Percentiles rank a stretch among this genome's conserved stretches.
Evolutionary conservation across 2,329 filamentous ascomycete genomes (phyloP).

Genomic region (Penicillium sp.): DNA sequence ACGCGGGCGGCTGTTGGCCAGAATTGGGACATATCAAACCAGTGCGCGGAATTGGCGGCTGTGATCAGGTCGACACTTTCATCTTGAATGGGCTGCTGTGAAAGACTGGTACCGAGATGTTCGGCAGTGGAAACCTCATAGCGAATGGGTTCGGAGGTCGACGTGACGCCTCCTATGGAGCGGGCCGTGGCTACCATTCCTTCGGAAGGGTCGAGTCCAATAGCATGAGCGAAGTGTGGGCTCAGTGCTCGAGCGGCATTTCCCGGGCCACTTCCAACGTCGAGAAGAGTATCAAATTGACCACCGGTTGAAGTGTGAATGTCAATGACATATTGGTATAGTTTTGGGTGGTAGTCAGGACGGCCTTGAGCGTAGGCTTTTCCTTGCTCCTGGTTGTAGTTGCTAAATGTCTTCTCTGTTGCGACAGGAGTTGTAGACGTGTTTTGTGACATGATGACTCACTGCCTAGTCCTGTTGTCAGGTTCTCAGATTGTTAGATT

Average conservation of each 20-base stretch:
- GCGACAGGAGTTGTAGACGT: constrained; percentile 2
- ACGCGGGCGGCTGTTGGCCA: constrained; percentile 49
- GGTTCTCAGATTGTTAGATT: not conserved
- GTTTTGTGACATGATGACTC: not conserved
- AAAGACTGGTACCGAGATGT: constrained; percentile 37
- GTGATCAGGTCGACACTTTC: constrained; percentile 52
- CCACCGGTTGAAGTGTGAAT: constrained; percentile 52
- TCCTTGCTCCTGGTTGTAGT: constrained; percentile 20
- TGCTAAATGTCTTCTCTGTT: constrained; percentile 21
- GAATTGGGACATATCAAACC: constrained; percentile 58
- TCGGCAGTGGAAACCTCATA: constrained; percentile 51
- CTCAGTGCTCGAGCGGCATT: constrained; percentile 49
- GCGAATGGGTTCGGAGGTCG: constrained; percentile 35
- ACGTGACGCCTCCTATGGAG: constrained; percentile 34
- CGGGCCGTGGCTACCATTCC: constrained; percentile 56
- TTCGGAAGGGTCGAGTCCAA: constrained; percentile 54
- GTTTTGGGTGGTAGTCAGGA: constrained; percentile 49
- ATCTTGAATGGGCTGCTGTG: constrained; percentile 29
- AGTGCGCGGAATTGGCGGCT: constrained; percentile 55
- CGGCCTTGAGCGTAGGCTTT: constrained; percentile 43
- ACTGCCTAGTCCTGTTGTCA: not conserved
- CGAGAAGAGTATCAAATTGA: constrained; percentile 47
- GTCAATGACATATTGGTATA: constrained; percentile 50
- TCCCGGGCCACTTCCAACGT: constrained; percentile 61
- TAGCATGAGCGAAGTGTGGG: constrained; percentile 45